These are phyloP conservation scores for Sclerotinia trifoliorum DNA, from an alignment of 2,329 filamentous ascomycete genomes.

Conservation along the genomic window DNA sequence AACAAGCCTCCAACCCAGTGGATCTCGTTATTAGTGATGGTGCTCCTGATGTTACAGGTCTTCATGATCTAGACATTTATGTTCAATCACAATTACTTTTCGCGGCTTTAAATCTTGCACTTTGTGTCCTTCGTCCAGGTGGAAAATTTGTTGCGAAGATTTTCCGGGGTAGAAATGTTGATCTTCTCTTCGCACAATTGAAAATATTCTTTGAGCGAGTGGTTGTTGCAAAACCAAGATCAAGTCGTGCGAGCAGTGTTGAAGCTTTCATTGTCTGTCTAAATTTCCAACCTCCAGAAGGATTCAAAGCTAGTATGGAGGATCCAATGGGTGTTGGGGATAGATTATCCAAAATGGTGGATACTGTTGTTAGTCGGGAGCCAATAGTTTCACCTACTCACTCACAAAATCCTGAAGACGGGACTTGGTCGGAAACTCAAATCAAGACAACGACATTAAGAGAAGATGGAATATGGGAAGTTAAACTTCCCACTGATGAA, in stretches of 20 bases:
- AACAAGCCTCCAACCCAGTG: conserved; percentile 69
- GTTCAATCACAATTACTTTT: conserved; percentile 95
- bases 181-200: conserved; percentile 89
- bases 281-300: conserved; percentile 76
- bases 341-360: conserved; percentile 51
- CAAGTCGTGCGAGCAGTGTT: conserved; percentile 91
- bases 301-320: conserved; percentile 73
- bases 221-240: conserved; percentile 88
- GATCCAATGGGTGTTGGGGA: conserved; percentile 68
- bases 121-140: conserved; percentile 87
- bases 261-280: conserved; percentile 97
- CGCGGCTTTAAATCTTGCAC: conserved; percentile 86
- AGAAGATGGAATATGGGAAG: conserved; percentile 34
- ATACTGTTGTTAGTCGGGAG: conserved; percentile 44
- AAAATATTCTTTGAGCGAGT: conserved; percentile 88
- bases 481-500: conserved; percentile 36
- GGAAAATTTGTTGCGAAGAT: conserved; percentile 99
- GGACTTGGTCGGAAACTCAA: conserved; percentile 44
- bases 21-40: conserved; percentile 95
- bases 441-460: conserved; percentile 20
- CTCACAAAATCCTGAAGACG: conserved; percentile 48
- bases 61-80: conserved; percentile 98
- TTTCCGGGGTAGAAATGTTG: conserved; percentile 92
- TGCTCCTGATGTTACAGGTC: conserved; percentile 91
- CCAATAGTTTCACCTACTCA: conserved; percentile 45